These are phyloP conservation scores for Pulicaria dysenterica DNA, from an alignment of 129 eudicot species.

Conservation along the genomic window DNA sequence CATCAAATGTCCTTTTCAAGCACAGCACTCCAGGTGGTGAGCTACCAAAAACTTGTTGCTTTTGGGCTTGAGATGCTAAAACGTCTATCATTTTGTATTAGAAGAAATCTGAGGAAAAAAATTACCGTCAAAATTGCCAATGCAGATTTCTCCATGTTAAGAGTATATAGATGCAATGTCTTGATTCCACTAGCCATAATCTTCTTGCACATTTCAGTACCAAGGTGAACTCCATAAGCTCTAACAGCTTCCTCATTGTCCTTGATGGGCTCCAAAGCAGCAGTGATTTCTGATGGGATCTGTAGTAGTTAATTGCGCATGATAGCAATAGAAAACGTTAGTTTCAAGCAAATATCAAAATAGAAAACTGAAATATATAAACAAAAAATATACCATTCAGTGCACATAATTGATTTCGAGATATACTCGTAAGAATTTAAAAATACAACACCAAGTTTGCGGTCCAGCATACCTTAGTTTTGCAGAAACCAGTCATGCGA, in stretches of 20 bases:
- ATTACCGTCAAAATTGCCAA: constrained; percentile 80
- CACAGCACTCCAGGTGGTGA: too few relatives aligned
- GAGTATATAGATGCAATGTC: constrained; percentile 89
- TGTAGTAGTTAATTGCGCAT: constrained; percentile 32
- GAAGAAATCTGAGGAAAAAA: constrained; percentile 15
- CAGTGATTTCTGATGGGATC: constrained; percentile 85
- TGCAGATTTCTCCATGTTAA: constrained; percentile 98
- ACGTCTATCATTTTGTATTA: neutral
- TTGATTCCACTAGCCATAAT: constrained; percentile 88
- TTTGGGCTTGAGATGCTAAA: too few relatives aligned
- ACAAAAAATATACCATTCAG: neutral
- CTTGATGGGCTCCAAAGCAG: constrained; percentile 96
- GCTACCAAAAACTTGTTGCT: too few relatives aligned
- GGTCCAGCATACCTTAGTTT: constrained; percentile 68
- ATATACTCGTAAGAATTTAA: neutral
- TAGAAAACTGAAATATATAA: constrained; percentile 1
- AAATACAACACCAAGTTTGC: constrained; percentile 1
- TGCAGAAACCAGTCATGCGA: constrained; percentile 99
- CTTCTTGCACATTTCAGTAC: constrained; percentile 99
- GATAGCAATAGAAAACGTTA: constrained; percentile 1
- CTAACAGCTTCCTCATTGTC: constrained; percentile 99
- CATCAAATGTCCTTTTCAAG: neutral
- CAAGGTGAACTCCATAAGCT: constrained; percentile 90
- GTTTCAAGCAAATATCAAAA: neutral
- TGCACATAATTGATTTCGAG: neutral